Conservation (phyloP, 2,329 filamentous ascomycete species). For the Cytospora piceae region DNA sequence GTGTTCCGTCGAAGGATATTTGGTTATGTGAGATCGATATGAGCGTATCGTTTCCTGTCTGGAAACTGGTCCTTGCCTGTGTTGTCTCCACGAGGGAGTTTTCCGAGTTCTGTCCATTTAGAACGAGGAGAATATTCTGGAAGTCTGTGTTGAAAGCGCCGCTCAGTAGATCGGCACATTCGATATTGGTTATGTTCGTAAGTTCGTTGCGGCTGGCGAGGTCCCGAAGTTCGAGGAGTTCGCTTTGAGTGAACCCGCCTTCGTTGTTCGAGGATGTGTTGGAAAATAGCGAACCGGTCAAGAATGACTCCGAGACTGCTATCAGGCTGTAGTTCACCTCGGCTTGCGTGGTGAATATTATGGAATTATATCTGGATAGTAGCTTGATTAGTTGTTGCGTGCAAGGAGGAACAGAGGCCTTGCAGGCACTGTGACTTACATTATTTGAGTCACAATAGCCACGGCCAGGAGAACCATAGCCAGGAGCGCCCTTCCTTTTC, state of each 20-base stretch:
- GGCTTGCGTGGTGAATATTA: conserved; percentile 49
- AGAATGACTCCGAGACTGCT: conserved; percentile 43
- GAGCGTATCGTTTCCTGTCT: conserved; percentile 17
- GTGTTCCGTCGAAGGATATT: conserved; percentile 34
- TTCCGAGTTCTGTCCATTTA: conserved; percentile 36
- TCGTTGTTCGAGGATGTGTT: conserved; percentile 41
- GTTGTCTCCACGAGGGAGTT: conserved; percentile 42
- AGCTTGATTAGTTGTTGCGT: conserved; percentile 4
- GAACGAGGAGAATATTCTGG: conserved; percentile 42
- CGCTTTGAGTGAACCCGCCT: conserved; percentile 40
- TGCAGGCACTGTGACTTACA: conserved; percentile 43
- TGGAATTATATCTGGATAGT: conserved; percentile 52
- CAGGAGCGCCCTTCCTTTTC: conserved; percentile 45
- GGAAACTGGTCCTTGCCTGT: conserved; percentile 16
- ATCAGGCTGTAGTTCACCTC: conserved; percentile 40
- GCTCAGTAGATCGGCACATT: conserved; percentile 41
- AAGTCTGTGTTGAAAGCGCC: conserved; percentile 40
- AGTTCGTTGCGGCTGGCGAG: conserved; percentile 38
- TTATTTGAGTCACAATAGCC: conserved; percentile 52
- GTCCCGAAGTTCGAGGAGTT: conserved; percentile 43
- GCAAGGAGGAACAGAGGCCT: not conserved
- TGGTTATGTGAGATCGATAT: conserved; percentile 17
- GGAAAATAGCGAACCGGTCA: conserved; percentile 44
- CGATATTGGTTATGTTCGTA: conserved; percentile 38
- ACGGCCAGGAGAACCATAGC: conserved; percentile 45